Conservation (phyloP, 306 rosid species). For the Vachellia collinsii region DNA sequence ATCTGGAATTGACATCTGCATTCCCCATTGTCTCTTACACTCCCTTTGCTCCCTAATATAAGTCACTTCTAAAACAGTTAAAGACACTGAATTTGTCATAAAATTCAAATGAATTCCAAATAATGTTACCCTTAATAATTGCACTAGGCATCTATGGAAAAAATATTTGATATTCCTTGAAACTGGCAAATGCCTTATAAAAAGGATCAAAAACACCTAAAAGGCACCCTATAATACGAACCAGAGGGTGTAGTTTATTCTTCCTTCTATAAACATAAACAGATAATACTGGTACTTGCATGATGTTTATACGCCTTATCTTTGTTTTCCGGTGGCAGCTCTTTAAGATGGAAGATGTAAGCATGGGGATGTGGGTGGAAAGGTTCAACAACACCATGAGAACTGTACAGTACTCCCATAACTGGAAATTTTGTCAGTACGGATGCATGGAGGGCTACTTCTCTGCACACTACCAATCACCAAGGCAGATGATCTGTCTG, state of each 20-base stretch:
- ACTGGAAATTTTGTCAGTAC: conserved; percentile 98
- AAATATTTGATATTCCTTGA: too few relatives aligned
- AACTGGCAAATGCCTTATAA: too few relatives aligned
- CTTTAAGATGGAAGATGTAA: conserved; percentile 99
- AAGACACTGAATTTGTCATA: too few relatives aligned
- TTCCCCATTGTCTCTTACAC: background rate
- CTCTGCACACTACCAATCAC: conserved; percentile 98
- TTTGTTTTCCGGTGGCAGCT: conserved; percentile 58
- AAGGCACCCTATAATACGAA: too few relatives aligned
- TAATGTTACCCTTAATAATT: too few relatives aligned
- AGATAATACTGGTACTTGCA: background rate
- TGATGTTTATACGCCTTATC: background rate
- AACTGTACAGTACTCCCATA: conserved; percentile 82
- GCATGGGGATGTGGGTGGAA: conserved; percentile 99
- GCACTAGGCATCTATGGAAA: too few relatives aligned
- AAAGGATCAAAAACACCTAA: too few relatives aligned
- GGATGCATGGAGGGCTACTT: conserved; percentile 88
- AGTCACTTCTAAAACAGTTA: too few relatives aligned
- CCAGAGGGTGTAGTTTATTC: background rate
- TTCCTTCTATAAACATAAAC: conserved; percentile 4
- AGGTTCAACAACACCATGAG: conserved; percentile 58
- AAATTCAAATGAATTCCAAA: too few relatives aligned
- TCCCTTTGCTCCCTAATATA: background rate
- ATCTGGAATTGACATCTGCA: conserved; percentile 3
- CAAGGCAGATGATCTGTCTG: conserved; percentile 93